phyloP scores from a whole-genome alignment of 140 eudicot genomes.

The Erigeron philadelphicus region DNA sequence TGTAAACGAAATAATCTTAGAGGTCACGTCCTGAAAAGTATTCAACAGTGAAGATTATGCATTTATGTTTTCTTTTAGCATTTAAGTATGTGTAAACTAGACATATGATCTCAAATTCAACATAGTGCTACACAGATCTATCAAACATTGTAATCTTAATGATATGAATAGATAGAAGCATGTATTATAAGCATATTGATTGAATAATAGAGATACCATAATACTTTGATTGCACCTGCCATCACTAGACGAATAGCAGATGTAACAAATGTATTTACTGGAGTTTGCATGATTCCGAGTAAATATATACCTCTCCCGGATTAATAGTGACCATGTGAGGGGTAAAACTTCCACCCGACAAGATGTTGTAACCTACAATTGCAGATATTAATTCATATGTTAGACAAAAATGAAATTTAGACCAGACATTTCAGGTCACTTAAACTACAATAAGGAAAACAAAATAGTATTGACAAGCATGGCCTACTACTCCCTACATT shows the following conservation, averaged over 20 bases:
- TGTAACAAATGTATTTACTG: not conserved
- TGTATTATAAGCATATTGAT: not conserved
- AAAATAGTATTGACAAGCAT: no score
- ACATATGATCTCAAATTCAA: not conserved
- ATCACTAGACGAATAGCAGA: no score
- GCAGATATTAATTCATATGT: not conserved
- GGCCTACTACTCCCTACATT: no score
- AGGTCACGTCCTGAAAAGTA: slow-evolving; percentile 58
- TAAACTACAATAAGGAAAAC: no score
- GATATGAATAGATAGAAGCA: not conserved
- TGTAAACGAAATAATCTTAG: slow-evolving; percentile 53
- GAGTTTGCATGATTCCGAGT: not conserved
- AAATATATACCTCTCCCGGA: slow-evolving; percentile 59
- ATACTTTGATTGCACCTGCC: no score
- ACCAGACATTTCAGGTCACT: no score
- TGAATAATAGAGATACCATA: no score
- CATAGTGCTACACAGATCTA: not conserved
- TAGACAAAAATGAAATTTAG: no score
- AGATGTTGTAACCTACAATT: slow-evolving; percentile 45
- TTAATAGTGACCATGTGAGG: slow-evolving; percentile 71
- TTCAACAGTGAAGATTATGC: slow-evolving; percentile 11
- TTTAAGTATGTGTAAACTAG: not conserved
- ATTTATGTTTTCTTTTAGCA: not conserved
- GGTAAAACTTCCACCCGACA: slow-evolving; percentile 60
- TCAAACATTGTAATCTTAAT: not conserved